A percentile compares a stretch with the other conserved stretches of the same genome.
Conservation (phyloP, 805 yeast species). For the Ogataea pignaliae region DNA sequence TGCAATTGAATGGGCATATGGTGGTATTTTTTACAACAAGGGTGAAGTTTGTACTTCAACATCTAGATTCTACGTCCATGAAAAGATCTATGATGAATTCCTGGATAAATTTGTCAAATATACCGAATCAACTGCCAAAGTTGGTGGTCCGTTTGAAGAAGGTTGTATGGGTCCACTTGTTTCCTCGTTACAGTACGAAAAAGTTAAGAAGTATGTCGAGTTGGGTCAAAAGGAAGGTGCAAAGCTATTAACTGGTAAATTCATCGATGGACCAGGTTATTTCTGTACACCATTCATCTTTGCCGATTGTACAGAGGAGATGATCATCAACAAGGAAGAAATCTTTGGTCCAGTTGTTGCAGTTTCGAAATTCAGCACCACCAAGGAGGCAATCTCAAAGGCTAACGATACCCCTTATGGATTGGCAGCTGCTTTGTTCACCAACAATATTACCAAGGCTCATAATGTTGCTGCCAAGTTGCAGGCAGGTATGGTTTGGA, state of each 20-base stretch:
- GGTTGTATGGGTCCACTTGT: slow-evolving; percentile 72
- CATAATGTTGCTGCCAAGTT: slow-evolving; percentile 56
- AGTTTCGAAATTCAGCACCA: slow-evolving; percentile 57
- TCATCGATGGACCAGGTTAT: slow-evolving; percentile 56
- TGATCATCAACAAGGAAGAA: slow-evolving; percentile 65
- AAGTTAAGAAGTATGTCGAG: slow-evolving; percentile 62
- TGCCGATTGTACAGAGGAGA: slow-evolving; percentile 60
- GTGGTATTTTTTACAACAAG: slow-evolving; percentile 42
- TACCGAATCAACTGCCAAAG: slow-evolving; percentile 41
- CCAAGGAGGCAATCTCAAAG: slow-evolving; percentile 58
- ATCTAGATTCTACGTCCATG: slow-evolving; percentile 42
- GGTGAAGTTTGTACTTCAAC: slow-evolving; percentile 48
- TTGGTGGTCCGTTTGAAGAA: slow-evolving; percentile 67
- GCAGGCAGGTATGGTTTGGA: slow-evolving; percentile 65
- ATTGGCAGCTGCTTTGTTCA: slow-evolving; percentile 75
- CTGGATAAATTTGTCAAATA: slow-evolving; percentile 34
- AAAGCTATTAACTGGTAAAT: slow-evolving; percentile 62
- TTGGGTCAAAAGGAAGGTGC: slow-evolving; percentile 70
- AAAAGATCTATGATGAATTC: slow-evolving; percentile 38
- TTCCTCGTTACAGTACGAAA: slow-evolving; percentile 59
- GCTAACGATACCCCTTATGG: slow-evolving; percentile 73
- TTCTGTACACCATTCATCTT: slow-evolving; percentile 70
- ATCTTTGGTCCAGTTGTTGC: slow-evolving; percentile 81
- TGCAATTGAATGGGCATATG: slow-evolving; percentile 47
- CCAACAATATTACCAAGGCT: slow-evolving; percentile 57